Conservation (phyloP, 129 eudicot genomes). For the Pittosporum tobira region DNA sequence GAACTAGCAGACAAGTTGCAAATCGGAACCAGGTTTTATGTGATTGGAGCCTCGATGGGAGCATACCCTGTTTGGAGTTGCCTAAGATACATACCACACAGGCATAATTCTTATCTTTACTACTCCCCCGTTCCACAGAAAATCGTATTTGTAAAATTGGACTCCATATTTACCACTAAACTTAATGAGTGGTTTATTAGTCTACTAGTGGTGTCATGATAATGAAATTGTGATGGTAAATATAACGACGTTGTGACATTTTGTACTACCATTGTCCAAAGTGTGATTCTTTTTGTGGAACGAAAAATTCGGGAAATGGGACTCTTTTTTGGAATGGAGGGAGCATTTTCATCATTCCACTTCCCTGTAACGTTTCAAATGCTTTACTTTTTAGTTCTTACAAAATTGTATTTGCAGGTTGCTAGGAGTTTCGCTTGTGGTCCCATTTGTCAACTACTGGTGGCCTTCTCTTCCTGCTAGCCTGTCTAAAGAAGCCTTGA, state of each 20-base stretch:
- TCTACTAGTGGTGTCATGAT: no score
- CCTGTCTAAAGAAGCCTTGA: constrained; percentile 16
- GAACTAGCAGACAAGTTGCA: constrained; percentile 67
- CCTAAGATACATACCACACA: constrained; percentile 72
- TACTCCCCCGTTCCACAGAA: no score
- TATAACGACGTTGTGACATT: no score
- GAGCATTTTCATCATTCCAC: background rate
- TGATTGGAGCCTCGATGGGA: constrained; percentile 71
- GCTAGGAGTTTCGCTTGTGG: constrained; percentile 36
- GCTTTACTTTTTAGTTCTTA: background rate
- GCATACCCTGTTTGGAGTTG: constrained; percentile 70
- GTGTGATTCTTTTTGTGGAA: no score
- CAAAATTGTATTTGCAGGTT: constrained; percentile 2
- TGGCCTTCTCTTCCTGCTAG: constrained; percentile 33
- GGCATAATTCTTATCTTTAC: constrained; percentile 31
- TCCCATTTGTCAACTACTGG: constrained; percentile 40
- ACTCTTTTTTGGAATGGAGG: no score
- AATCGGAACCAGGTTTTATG: constrained; percentile 56
- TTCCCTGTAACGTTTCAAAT: background rate
- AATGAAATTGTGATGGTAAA: no score
- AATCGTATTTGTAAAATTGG: no score
- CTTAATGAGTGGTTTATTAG: no score
- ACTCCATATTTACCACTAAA: no score
- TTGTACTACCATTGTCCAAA: no score
- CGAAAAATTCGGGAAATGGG: no score